A percentile compares a stretch with the other conserved stretches of the same genome.
Conservation (phyloP, 768 basidiomycete species). For the Termitomyces bulborhizus region DNA sequence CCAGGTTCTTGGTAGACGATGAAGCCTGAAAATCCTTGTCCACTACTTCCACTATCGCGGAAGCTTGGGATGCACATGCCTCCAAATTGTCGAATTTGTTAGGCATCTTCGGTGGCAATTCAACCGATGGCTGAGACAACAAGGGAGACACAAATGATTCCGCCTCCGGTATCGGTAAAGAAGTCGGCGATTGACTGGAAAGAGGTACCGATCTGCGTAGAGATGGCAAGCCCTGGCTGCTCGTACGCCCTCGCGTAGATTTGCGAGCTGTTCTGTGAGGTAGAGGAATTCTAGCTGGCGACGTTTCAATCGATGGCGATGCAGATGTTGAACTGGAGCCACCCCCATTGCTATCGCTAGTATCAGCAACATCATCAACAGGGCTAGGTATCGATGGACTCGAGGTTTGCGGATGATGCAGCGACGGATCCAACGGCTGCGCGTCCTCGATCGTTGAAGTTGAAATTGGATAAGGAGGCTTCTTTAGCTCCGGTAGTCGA, state of each 20-base stretch:
- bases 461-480: not conserved
- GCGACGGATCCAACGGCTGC: not conserved
- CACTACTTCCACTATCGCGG: not conserved
- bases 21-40: not conserved
- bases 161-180: not conserved
- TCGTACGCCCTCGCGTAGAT: conserved; percentile 1
- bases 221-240: not conserved
- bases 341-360: not conserved
- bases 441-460: not conserved
- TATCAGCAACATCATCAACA: not conserved
- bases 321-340: not conserved
- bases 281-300: not conserved
- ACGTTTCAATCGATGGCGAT: not conserved
- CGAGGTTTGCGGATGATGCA: not conserved
- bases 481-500: not conserved
- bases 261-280: conserved; percentile 9
- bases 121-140: not conserved
- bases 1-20: no score
- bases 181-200: not conserved
- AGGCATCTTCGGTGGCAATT: not conserved
- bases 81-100: not conserved
- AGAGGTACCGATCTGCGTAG: not conserved
- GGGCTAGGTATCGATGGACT: not conserved
- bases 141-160: not conserved
- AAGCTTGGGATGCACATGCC: not conserved